Base-by-base conservation (phyloP, 2,329 filamentous ascomycete species). In the Colletotrichum sp. region DNA sequence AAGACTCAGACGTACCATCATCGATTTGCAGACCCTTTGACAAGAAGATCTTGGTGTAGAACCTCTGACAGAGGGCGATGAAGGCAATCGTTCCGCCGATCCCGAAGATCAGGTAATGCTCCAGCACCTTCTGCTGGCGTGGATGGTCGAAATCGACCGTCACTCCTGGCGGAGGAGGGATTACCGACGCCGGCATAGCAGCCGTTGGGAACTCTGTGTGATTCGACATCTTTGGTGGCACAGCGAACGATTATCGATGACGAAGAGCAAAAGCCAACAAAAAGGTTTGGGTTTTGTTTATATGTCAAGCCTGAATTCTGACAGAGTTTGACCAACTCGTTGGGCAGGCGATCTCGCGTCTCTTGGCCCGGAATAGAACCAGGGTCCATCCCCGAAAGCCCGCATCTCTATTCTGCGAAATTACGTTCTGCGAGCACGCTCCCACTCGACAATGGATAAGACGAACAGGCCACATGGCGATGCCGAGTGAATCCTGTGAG, bases 1-100 rank as follows among this genome's bases (percentile, higher is more conserved):
- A 12, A 0, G 29, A 0, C 16, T 1, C 8, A 15, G 31, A 1
- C 31, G 31, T 69, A 79, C 78, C 71, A 70, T 79, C 78, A 18
- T 79, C 78, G 12, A 77, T 29, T 5, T 75, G 69, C 1, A 79
- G 51, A 12, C 77, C 77, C n/a, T 73, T 76, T 3, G 77, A 73
- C 8, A 79, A 59, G n/a, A 67, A 80, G 1, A 81, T 59, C 69
- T 81, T 82, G 8, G 81, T 82, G 65, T 78, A 79, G 5, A 77
- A 70, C 15, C 78, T 66, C 59, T 79, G 78, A 8, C 59, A 36
- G 6, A 79, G 18, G 6, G 75, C 69, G 6, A 78, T 31, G 2
- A 74, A 63, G 3, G 78, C 76, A 9, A 79, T 68, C 2, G 65
- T 51, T 7, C 75, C 76, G 15, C 74, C 66, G n/a, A 78, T 57